Evolutionary conservation across 2,329 filamentous ascomycete genomes (phyloP), one percentile per base, ranked within the genome.

Genomic region (Fusarium humuli): DNA sequence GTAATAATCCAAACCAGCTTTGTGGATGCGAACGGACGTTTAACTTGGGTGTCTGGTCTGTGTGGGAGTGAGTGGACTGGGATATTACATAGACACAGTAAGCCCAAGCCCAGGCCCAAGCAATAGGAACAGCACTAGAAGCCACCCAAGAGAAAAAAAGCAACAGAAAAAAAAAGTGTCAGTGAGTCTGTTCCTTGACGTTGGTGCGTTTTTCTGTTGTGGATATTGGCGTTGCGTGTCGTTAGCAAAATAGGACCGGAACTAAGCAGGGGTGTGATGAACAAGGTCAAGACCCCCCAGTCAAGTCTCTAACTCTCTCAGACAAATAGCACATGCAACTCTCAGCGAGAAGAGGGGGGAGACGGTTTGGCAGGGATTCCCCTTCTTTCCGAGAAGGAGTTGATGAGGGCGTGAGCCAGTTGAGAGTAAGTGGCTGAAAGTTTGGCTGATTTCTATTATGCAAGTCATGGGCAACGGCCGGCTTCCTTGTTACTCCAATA

Each of bases 1-100:
- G 59, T 67, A 74, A 71, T 53, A 75, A 64, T 63, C 63, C 67
- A 69, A 73, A 60, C 66, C 55, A 70, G 70, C 58, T 67, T 74
- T 74, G 68, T 71, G 72, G 67, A 71, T 58, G 65, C 32, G 53
- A 57, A 73, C 49, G 58, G 49, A 29, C 23, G 49, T 53, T 53
- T 27, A 42, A 53, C 30, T 53, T 37, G 37, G 49, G 48, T 40
- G 48, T 52, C 32, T 52, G 47, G 48, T 50, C 30, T 53, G 68
- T 58, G 65, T 66, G 69, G 56, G 44, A 48, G 69, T 58, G 55
- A 57, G 63, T 58, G 34, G 49, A 50, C 34, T 22, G 34, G 49
- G 34, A 53, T 53, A 41, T 53, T n/a, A 37, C 34, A n/a, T n/a
- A 37, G 34, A 37, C 46, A 27, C 55, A 58, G 60, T 37, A 47